Evolutionary conservation across 768 basidiomycete genomes (phyloP).

Genomic region (Heimioporus sp.): DNA sequence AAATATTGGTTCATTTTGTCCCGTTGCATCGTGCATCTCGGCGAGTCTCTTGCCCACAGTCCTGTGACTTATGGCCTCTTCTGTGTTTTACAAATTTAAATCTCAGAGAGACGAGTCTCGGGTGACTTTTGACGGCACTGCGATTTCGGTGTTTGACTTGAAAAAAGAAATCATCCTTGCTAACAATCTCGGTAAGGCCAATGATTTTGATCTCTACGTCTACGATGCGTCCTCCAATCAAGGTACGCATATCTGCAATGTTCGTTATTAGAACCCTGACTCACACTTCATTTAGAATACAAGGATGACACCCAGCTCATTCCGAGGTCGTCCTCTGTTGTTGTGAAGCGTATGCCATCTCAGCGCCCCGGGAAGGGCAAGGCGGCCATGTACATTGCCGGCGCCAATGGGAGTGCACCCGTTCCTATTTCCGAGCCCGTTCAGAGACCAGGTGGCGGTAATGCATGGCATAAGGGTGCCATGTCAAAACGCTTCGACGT

Average conservation of each 20-base stretch:
- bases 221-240: slow-evolving; percentile 85
- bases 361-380: slow-evolving; percentile 79
- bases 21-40: slow-evolving; percentile 15
- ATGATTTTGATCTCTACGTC: slow-evolving; percentile 92
- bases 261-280: too few species aligned
- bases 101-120: slow-evolving; percentile 93
- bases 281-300: slow-evolving; percentile 55
- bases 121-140: slow-evolving; percentile 97
- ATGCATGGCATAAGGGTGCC: slow-evolving; percentile 65
- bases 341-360: slow-evolving; percentile 89
- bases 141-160: slow-evolving; percentile 98
- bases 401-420: slow-evolving; percentile 38
- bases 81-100: slow-evolving; percentile 98
- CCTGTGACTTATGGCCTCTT: slow-evolving; percentile 66
- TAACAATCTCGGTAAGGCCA: slow-evolving; percentile 94
- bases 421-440: slow-evolving; percentile 50
- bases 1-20: slow-evolving; percentile 1
- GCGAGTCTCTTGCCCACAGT: slow-evolving; percentile 11
- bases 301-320: slow-evolving; percentile 90
- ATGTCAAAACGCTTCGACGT: slow-evolving; percentile 91
- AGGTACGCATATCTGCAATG: slow-evolving; percentile 49
- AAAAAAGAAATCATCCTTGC: slow-evolving; percentile 98
- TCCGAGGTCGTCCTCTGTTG: slow-evolving; percentile 90
- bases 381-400: slow-evolving; percentile 71
- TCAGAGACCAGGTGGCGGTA: slow-evolving; percentile 36